Conservation (phyloP, 1,284 basidiomycete species). For the Phellinidium pouzarii region DNA sequence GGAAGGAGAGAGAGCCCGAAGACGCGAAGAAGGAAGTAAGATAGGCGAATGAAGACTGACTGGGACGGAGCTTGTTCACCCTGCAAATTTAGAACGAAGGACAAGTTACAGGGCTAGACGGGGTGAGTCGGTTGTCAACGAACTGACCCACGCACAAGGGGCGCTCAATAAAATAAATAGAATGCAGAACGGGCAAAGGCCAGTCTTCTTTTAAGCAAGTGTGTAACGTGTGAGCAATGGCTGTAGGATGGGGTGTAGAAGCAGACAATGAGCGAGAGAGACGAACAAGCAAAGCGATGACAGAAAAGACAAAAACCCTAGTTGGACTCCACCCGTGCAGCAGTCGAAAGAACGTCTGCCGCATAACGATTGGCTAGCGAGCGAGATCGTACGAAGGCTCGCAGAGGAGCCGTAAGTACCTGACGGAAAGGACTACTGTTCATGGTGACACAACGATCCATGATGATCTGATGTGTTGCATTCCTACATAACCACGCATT, state of each 20-base stretch:
- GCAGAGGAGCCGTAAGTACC: no score
- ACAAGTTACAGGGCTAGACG: no score
- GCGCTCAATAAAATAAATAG: neutral
- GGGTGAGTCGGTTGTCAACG: neutral
- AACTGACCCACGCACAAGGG: neutral
- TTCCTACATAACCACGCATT: slow-evolving; percentile 20
- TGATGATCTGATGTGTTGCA: neutral
- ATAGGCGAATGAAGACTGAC: neutral
- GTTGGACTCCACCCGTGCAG: neutral
- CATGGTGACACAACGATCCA: neutral
- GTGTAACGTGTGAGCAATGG: neutral
- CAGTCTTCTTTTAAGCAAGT: neutral
- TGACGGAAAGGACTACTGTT: neutral
- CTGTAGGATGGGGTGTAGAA: neutral
- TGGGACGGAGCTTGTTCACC: neutral
- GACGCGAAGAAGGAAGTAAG: neutral
- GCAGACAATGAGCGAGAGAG: slow-evolving; percentile 1
- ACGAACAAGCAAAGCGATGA: neutral
- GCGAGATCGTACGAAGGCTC: no score
- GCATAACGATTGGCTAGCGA: no score
- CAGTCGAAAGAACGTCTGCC: no score
- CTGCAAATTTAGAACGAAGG: neutral
- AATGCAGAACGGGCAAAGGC: neutral
- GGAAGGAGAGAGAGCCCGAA: neutral
- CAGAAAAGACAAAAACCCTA: neutral